Conservation (phyloP, 352 stramenopile genomes). For the Phytophthora melonis region DNA sequence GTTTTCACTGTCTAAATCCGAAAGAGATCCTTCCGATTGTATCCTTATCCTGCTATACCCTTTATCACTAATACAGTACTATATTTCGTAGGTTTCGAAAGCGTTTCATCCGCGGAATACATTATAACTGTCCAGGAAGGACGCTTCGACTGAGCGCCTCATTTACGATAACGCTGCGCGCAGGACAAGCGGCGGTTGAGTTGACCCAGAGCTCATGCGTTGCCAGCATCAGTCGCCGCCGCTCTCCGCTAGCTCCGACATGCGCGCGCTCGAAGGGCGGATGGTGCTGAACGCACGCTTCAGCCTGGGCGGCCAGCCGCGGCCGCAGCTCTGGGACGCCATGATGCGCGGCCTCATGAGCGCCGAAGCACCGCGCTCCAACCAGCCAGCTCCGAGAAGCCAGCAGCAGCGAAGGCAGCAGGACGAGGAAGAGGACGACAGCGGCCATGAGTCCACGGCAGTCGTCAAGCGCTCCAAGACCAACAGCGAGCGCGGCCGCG, state of each 20-base stretch:
- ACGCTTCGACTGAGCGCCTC: neutral
- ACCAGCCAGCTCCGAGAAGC: neutral
- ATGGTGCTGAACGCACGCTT: constrained; percentile 13
- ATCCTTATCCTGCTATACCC: neutral
- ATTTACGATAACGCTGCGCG: constrained; percentile 7
- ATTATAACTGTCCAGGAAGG: too few relatives aligned
- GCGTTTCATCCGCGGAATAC: neutral
- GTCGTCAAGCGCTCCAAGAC: constrained; percentile 50
- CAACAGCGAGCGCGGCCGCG: constrained; percentile 74
- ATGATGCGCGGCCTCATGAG: constrained; percentile 28
- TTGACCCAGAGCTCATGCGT: neutral
- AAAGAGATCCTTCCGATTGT: neutral
- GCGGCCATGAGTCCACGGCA: neutral
- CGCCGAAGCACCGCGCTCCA: neutral
- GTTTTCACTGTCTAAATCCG: too few relatives aligned
- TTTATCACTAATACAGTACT: neutral
- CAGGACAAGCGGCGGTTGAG: neutral
- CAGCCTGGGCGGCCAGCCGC: constrained; percentile 8
- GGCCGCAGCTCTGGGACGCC: constrained; percentile 31
- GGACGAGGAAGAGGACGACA: constrained; percentile 12
- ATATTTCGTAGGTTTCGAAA: neutral
- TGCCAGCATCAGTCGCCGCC: neutral
- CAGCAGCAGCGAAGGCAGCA: neutral
- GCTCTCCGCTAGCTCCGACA: neutral
- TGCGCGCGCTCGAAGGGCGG: constrained; percentile 7